phyloP scores from a whole-genome alignment of 768 basidiomycete genomes.

The Pluteus cervinus region DNA sequence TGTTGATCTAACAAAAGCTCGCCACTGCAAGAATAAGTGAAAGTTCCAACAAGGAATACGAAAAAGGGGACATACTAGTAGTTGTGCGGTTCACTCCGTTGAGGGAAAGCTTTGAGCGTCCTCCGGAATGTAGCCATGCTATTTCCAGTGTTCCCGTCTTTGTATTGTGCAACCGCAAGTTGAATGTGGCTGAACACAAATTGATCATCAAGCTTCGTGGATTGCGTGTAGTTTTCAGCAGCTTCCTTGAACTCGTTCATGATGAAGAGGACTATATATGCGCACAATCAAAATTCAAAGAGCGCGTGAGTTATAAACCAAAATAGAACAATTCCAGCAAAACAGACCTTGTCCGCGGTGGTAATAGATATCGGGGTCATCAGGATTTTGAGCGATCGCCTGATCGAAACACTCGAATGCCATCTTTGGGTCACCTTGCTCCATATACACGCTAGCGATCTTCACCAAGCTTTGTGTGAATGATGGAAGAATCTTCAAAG shows the following conservation, averaged over 20 bases:
- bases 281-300: not conserved
- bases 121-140: constrained; percentile 89
- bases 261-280: constrained; percentile 77
- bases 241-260: constrained; percentile 85
- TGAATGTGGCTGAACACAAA: constrained; percentile 99
- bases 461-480: constrained; percentile 92
- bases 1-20: constrained; percentile 92
- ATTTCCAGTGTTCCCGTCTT: constrained; percentile 67
- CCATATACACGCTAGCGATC: constrained; percentile 96
- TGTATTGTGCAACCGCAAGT: constrained; percentile 95
- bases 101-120: constrained; percentile 80
- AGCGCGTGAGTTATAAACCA: too few species aligned
- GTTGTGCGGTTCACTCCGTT: constrained; percentile 84
- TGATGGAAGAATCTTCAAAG: constrained; percentile 56
- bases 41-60: not conserved
- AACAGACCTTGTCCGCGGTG: constrained; percentile 89
- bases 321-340: too few species aligned
- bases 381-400: constrained; percentile 74
- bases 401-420: constrained; percentile 91
- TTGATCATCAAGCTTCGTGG: constrained; percentile 74
- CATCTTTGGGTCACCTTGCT: constrained; percentile 73
- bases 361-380: constrained; percentile 96
- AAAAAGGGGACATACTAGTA: constrained; percentile 69
- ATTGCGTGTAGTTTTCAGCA: constrained; percentile 86
- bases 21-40: constrained; percentile 46